These are phyloP conservation scores for Peronospora destructor DNA, from an alignment of 352 stramenopile genomes.

Conservation along the genomic window DNA sequence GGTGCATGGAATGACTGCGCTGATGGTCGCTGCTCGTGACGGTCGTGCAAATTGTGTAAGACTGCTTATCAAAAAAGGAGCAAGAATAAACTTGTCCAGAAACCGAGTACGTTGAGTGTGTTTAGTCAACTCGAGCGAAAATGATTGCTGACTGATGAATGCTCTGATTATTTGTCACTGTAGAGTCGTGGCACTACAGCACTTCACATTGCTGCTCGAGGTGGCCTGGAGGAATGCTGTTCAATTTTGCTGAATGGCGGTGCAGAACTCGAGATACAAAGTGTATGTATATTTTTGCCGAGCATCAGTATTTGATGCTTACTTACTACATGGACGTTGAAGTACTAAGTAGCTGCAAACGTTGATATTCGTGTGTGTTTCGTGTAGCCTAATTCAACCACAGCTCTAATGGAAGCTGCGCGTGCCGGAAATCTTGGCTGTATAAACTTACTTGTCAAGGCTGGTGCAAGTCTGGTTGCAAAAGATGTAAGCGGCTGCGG, in stretches of 20 bases:
- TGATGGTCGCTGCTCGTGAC: slow-evolving; percentile 78
- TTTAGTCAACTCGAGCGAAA: neutral
- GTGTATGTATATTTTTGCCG: slow-evolving; percentile 34
- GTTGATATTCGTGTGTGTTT: slow-evolving; percentile 1
- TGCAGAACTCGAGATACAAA: slow-evolving; percentile 67
- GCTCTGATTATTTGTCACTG: neutral
- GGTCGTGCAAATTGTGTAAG: slow-evolving; percentile 56
- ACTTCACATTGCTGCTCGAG: slow-evolving; percentile 71
- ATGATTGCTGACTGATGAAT: slow-evolving; percentile 8
- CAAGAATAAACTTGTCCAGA: slow-evolving; percentile 72
- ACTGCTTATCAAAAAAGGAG: slow-evolving; percentile 72
- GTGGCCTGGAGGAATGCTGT: slow-evolving; percentile 69
- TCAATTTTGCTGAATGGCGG: slow-evolving; percentile 61
- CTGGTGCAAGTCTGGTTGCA: slow-evolving; percentile 54
- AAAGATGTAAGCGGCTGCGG: slow-evolving; percentile 60
- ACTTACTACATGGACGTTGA: too few relatives aligned
- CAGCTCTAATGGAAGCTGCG: slow-evolving; percentile 82
- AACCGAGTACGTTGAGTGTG: slow-evolving; percentile 49
- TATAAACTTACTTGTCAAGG: slow-evolving; percentile 61
- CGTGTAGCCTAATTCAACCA: slow-evolving; percentile 72
- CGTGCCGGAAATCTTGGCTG: slow-evolving; percentile 70
- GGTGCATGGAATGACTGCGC: slow-evolving; percentile 74
- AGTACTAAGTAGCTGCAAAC: neutral
- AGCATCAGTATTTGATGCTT: neutral
- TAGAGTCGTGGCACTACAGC: slow-evolving; percentile 78